phyloP scores from a whole-genome alignment of 2,329 filamentous ascomycete genomes.

The Xylariaceae sp. region DNA sequence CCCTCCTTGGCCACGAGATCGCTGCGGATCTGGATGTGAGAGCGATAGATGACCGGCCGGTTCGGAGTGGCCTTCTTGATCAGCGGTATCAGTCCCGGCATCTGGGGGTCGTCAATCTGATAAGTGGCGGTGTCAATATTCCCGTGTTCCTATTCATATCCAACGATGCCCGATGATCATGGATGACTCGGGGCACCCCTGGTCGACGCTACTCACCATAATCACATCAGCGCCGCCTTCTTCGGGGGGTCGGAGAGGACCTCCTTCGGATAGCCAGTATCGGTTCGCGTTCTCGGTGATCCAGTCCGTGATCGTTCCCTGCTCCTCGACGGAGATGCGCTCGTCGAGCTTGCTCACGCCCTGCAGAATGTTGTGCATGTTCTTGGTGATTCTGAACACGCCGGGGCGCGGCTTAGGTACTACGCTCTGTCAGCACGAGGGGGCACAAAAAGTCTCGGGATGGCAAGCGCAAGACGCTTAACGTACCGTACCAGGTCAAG shows the following conservation, averaged over 20 bases:
- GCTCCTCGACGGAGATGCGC: constrained; percentile 61
- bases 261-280: constrained; percentile 69
- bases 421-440: no score
- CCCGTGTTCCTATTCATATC: no score
- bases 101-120: constrained; percentile 71
- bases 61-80: constrained; percentile 69
- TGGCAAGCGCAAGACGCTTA: no score
- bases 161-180: no score
- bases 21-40: constrained; percentile 78
- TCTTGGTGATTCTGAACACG: constrained; percentile 82
- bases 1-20: constrained; percentile 64
- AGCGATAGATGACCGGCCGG: constrained; percentile 77
- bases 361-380: constrained; percentile 85
- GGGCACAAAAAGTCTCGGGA: no score
- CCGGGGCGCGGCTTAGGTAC: constrained; percentile 78
- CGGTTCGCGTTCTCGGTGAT: constrained; percentile 69
- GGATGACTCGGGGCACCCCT: no score
- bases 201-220: no score
- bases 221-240: constrained; percentile 75
- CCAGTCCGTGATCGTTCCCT: constrained; percentile 66
- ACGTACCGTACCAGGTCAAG: constrained; percentile 61
- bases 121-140: no score
- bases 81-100: constrained; percentile 74
- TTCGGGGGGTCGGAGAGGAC: constrained; percentile 61
- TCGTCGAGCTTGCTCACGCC: constrained; percentile 67